Evolutionary conservation across 2,329 filamentous ascomycete genomes (phyloP), one percentile per base, ranked within the genome.

Genomic region (Pestalotiopsis sp.): DNA sequence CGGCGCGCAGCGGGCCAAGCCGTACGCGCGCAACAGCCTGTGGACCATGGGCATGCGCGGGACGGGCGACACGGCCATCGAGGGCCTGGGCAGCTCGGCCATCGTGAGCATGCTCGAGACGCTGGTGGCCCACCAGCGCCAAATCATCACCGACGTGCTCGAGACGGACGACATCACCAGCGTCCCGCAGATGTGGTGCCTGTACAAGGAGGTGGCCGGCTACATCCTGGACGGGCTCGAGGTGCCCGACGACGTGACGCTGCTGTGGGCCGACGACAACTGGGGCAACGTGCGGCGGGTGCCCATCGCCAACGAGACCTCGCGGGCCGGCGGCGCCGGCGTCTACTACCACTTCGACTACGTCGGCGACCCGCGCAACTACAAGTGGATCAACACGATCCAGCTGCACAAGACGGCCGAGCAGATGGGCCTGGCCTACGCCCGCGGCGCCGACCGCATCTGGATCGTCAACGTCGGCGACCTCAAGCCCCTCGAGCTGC

Each of bases 121-220:
- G 20, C 84, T 92, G 31, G 89, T 93, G 2, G 74, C 82, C 3
- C 85, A 87, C 39, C 90, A 93, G 76, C 84, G 87, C 64, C 76
- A 84, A 11, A 90, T 90, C 68, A 82, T 91, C 58, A 82, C 81
- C 23, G 83, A 86, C 2, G 86, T 91, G 0, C 85, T 91, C 58
- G 84, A 83, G 13, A 83, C 84, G 7, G 31, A 36, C 3, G 78
- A 87, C 61, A 82, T 86, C 49, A 78, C 84, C 4, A 80, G 84
- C 1, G 86, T 91, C 0, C 90, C 91, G 5, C 91, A 93, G 78
- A 85, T 90, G 79, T 93, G 91, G 90, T 92, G 90, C 73, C 80
- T 93, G 70, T 94, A 93, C 79, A 93, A 92, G 76, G 91, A 94
- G 76, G 90, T 94, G 2, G 90, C 91, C 78, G 86, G 87, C 6